A percentile compares a stretch with the other conserved stretches of the same genome.
Conservation (phyloP, 306 rosid species). For the Adenanthera pavonina region DNA sequence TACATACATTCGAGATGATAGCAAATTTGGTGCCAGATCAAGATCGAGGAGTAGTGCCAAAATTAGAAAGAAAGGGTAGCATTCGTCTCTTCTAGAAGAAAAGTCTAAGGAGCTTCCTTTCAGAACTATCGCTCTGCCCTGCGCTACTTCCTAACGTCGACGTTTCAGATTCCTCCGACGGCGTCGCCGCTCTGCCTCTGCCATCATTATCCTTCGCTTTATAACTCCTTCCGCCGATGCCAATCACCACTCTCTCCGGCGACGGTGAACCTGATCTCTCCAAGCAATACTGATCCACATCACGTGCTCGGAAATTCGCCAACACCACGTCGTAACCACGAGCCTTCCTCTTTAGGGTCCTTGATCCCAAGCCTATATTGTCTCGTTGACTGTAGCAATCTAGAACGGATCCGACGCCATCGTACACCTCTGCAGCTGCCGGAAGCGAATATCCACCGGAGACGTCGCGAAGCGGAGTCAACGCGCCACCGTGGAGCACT, state of each 20-base stretch:
- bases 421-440: background rate
- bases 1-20: background rate
- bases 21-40: background rate
- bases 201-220: constrained; percentile 13
- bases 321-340: background rate
- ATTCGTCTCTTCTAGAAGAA: constrained; percentile 42
- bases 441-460: background rate
- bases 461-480: constrained; percentile 51
- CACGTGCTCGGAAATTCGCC: constrained; percentile 2
- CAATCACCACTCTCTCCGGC: background rate
- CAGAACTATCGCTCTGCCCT: constrained; percentile 9
- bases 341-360: constrained; percentile 12
- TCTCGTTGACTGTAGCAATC: background rate
- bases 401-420: background rate
- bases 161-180: constrained; percentile 39
- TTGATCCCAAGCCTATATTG: background rate
- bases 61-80: background rate
- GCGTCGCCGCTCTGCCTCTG: constrained; percentile 19
- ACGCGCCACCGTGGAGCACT: constrained; percentile 58
- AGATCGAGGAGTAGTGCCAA: background rate
- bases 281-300: constrained; percentile 32
- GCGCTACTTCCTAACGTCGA: constrained; percentile 46
- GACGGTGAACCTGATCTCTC: constrained; percentile 11
- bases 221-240: background rate
- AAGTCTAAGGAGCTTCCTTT: constrained; percentile 52